Evolutionary conservation across 345 rosid genomes (phyloP).

Genomic region (Aquilaria sinensis): DNA sequence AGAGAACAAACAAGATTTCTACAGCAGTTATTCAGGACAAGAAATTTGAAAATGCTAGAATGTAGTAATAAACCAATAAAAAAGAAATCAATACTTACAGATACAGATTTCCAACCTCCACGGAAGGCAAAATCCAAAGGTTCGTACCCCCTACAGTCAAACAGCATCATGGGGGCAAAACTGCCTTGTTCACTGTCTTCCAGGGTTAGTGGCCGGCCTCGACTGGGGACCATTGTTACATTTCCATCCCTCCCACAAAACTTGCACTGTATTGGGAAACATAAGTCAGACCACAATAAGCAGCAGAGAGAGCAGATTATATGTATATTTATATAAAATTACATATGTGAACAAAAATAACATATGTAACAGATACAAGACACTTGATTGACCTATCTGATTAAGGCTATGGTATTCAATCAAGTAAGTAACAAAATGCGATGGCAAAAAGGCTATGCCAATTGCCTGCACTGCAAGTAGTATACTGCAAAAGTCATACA

Average conservation of each 20-base stretch:
- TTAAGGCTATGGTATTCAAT: too few relatives aligned
- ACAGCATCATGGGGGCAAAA: conserved; percentile 72
- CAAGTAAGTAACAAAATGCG: too few relatives aligned
- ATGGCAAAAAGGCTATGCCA: too few relatives aligned
- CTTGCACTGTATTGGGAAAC: conserved; percentile 53
- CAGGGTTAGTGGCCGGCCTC: conserved; percentile 54
- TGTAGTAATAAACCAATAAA: not conserved
- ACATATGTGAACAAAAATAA: not conserved
- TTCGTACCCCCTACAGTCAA: conserved; percentile 84
- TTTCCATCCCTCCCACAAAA: conserved; percentile 82
- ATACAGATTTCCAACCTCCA: conserved; percentile 68
- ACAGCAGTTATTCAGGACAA: not conserved
- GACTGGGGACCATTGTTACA: conserved; percentile 65
- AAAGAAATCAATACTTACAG: conserved; percentile 50
- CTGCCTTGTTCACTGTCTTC: conserved; percentile 51
- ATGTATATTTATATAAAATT: too few relatives aligned
- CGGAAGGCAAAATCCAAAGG: conserved; percentile 60
- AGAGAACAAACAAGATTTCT: too few relatives aligned
- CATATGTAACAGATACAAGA: not conserved
- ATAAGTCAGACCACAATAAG: not conserved
- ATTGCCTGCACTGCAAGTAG: too few relatives aligned
- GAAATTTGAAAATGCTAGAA: not conserved
- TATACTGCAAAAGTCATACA: too few relatives aligned
- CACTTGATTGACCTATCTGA: not conserved
- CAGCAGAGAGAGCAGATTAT: too few relatives aligned